Evolutionary conservation across 345 rosid species (phyloP).

Genomic region (Populus simonii): DNA sequence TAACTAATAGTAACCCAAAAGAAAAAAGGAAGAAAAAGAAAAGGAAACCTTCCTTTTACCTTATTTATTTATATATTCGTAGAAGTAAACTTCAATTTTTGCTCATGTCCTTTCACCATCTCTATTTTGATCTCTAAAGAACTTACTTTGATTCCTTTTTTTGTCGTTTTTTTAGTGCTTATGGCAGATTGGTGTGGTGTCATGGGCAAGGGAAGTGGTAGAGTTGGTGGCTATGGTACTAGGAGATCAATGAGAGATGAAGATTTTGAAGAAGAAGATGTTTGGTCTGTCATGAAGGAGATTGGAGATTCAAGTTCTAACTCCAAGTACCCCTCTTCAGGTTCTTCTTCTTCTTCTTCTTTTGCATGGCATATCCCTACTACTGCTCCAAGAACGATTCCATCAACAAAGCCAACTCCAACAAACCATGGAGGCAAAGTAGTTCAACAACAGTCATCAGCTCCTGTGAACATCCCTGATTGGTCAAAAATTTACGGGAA

Average conservation of each 20-base stretch:
- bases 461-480: constrained; percentile 83
- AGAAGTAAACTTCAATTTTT: neutral
- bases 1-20: neutral
- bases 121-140: neutral
- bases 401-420: constrained; percentile 11
- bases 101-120: constrained; percentile 9
- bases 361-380: constrained; percentile 39
- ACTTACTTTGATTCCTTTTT: neutral
- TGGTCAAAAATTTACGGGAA: constrained; percentile 87
- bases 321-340: constrained; percentile 4
- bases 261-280: constrained; percentile 75
- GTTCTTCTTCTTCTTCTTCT: constrained; percentile 30
- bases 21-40: neutral
- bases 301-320: constrained; percentile 42
- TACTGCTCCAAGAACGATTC: constrained; percentile 41
- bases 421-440: constrained; percentile 25
- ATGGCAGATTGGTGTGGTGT: constrained; percentile 42
- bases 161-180: neutral
- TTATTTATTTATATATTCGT: constrained; percentile 27
- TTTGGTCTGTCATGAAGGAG: constrained; percentile 51
- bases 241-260: constrained; percentile 37
- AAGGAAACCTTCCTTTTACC: neutral
- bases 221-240: constrained; percentile 11
- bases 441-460: constrained; percentile 54
- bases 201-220: constrained; percentile 16